A percentile compares a stretch with the other conserved stretches of the same genome.
Conservation (phyloP, 805 yeast species). For the Scheffersomyces coipomensis region DNA sequence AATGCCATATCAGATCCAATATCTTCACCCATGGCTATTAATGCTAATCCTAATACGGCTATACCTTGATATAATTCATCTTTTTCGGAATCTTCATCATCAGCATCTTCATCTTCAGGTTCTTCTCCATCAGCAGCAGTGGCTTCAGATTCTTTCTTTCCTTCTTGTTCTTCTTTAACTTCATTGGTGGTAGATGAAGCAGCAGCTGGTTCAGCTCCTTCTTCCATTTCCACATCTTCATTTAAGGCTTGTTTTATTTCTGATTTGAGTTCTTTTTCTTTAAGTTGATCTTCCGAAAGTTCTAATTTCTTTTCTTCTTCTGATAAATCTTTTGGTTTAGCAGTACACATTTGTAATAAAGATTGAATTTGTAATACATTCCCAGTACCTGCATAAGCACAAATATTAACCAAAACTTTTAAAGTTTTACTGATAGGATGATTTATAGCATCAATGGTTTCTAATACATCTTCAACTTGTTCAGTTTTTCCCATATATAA, state of each 20-base stretch:
- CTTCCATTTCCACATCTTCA: conserved; percentile 32
- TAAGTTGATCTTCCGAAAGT: conserved; percentile 38
- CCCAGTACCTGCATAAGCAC: conserved; percentile 98
- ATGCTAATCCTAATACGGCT: conserved; percentile 92
- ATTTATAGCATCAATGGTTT: conserved; percentile 90
- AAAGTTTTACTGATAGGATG: conserved; percentile 90
- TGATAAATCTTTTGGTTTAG: conserved; percentile 56
- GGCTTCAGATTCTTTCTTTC: conserved; percentile 14
- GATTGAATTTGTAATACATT: conserved; percentile 93
- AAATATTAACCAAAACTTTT: conserved; percentile 84
- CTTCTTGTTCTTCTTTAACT: conserved; percentile 19
- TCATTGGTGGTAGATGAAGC: conserved; percentile 19
- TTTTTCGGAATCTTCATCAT: conserved; percentile 34
- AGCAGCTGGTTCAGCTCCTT: conserved; percentile 19
- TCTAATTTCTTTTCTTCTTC: conserved; percentile 62
- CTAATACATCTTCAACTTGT: conserved; percentile 90
- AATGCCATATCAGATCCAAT: conserved; percentile 97
- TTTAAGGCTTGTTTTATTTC: conserved; percentile 18
- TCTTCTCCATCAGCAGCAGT: conserved; percentile 19
- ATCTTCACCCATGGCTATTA: conserved; percentile 96
- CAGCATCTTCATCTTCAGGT: conserved; percentile 27
- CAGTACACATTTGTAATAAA: conserved; percentile 82
- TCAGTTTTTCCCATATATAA: conserved; percentile 92
- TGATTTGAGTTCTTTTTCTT: conserved; percentile 29
- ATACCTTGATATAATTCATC: conserved; percentile 73